Base-by-base conservation (phyloP, 2,329 filamentous ascomycete species). In the Stagonosporopsis cucurbitacearum region DNA sequence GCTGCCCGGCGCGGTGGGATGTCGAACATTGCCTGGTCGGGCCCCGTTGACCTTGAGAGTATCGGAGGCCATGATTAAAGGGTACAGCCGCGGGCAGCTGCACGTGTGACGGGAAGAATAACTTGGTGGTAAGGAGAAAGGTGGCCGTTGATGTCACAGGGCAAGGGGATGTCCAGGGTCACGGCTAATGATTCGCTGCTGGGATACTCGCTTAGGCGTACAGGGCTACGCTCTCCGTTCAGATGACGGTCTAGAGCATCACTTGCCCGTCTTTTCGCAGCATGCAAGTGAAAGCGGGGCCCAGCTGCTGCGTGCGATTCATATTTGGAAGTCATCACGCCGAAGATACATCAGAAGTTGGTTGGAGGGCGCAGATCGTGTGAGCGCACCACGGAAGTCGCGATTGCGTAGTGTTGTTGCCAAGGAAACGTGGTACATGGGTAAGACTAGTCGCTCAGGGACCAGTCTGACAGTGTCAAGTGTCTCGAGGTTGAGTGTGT, bases 1-100 rank as follows among this genome's bases (percentile, higher is more conserved):
- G 52, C 76, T 64, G 41, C 77, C 75, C 19, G 78, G 78, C 19
- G 78, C 76, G 30, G 78, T 77, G 50, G 75, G 76, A 50, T 77
- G 74, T 56, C 71, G 70, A 63, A 72, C 62, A 64, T 70, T 73
- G 65, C 64, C 64, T 35, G 73, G 73, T 26, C 73, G 68, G 60
- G 59, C 66, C 58, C 73, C 73, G 63, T 75, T 75, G 62, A 69
- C 70, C 59, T 72, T 58, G 43, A 75, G 63, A 39, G 20, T 56
- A 48, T 68, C 58, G 33, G 66, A 63, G 58, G 68, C 70, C 72
- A 75, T 75, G 57, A 30, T 59, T 50, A 49, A 59, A 54, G 49
- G 56, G 54, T 60, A 54, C 58, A 62, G 55, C 62, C 61, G 45
- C 54, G 61, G 48, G 58, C 59, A 55, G 64, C 64, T 70, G 65